These are phyloP conservation scores for Emergomyces pasteurianus DNA, from an alignment of 2,329 filamentous ascomycete genomes.

Conservation along the genomic window DNA sequence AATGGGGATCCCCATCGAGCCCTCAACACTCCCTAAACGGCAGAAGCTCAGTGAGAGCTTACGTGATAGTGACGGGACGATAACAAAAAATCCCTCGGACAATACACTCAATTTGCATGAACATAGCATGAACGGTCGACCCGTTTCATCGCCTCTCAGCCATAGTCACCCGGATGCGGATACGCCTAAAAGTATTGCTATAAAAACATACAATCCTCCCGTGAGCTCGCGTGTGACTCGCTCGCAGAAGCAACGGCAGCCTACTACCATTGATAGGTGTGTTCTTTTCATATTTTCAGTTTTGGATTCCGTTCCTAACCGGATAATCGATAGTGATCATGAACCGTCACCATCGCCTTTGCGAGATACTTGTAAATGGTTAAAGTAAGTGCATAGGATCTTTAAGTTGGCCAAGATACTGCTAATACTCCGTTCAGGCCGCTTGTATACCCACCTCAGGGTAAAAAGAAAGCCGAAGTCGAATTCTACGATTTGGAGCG, in stretches of 20 bases:
- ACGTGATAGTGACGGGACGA: constrained; percentile 1
- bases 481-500: constrained; percentile 44
- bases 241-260: constrained; percentile 15
- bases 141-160: not conserved
- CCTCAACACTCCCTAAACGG: constrained; percentile 6
- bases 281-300: not conserved
- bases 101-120: not conserved
- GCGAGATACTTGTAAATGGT: constrained; percentile 2
- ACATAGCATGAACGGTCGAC: not conserved
- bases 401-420: not conserved
- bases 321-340: constrained; percentile 7
- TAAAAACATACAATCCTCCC: constrained; percentile 16
- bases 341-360: constrained; percentile 1
- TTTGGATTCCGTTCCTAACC: constrained; percentile 9
- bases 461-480: constrained; percentile 37
- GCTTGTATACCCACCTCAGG: constrained; percentile 33
- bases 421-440: constrained; percentile 17
- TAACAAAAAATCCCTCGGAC: not conserved
- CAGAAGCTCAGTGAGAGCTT: constrained; percentile 8
- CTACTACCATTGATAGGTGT: constrained; percentile 9
- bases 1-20: not conserved
- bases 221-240: constrained; percentile 17
- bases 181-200: constrained; percentile 17
- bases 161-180: constrained; percentile 6
- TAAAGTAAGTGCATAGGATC: constrained; percentile 4